Evolutionary conservation across 768 basidiomycete species (phyloP).

Genomic region (Favolaschia claudopus): DNA sequence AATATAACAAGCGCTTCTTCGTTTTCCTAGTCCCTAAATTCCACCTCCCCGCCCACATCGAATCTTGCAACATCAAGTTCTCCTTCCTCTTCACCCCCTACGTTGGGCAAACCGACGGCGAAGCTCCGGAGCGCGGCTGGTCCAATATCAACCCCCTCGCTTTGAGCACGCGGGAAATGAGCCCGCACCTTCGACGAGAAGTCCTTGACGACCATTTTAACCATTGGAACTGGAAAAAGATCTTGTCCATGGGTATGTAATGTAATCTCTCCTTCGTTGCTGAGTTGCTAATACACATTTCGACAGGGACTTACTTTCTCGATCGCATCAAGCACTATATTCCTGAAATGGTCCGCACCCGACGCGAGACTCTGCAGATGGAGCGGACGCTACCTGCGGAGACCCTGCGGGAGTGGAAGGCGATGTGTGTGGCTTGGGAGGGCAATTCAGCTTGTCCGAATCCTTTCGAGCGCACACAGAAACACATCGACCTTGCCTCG

Average conservation of each 20-base stretch:
- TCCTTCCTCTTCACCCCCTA: slow-evolving; percentile 33
- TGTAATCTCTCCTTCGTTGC: neutral
- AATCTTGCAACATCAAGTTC: slow-evolving; percentile 20
- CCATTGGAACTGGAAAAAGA: slow-evolving; percentile 19
- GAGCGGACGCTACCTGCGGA: neutral
- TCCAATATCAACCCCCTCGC: slow-evolving; percentile 37
- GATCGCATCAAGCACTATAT: neutral
- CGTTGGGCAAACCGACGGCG: slow-evolving; percentile 47
- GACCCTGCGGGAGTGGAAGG: neutral
- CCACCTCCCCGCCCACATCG: slow-evolving; percentile 34
- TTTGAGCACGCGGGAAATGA: slow-evolving; percentile 49
- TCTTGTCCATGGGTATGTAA: slow-evolving; percentile 3
- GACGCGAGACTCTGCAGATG: neutral
- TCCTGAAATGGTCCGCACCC: neutral
- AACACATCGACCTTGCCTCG: neutral
- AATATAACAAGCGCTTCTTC: neutral
- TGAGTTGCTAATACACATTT: neutral
- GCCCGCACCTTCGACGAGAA: slow-evolving; percentile 24
- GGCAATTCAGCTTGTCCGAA: neutral
- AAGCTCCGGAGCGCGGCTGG: slow-evolving; percentile 42
- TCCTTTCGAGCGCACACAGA: neutral
- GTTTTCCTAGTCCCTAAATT: slow-evolving; percentile 36
- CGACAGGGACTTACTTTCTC: neutral
- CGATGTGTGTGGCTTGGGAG: neutral
- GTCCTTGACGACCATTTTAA: slow-evolving; percentile 15